A percentile compares a stretch with the other conserved stretches of the same genome.
These are phyloP conservation scores for Thermomucor indicae-seudaticae DNA, from an alignment of 371 early-diverging fungal species.

Conservation along the genomic window DNA sequence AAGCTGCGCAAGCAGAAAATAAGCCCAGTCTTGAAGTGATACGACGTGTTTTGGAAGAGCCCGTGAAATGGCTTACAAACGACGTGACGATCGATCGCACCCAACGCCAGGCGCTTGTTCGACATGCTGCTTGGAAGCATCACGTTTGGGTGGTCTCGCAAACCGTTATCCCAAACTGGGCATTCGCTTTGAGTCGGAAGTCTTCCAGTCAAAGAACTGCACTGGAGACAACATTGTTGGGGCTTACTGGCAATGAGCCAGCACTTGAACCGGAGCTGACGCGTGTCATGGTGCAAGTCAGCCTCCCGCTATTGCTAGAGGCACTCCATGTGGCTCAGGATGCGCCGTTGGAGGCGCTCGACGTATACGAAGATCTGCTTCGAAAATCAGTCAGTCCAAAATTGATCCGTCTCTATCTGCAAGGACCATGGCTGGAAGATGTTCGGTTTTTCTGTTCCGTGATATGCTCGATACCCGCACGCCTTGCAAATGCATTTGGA, in stretches of 20 bases:
- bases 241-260: background rate
- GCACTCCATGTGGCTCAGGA: background rate
- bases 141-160: background rate
- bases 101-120: background rate
- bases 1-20: background rate
- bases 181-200: background rate
- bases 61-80: background rate
- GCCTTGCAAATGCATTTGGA: background rate
- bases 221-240: background rate
- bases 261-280: background rate
- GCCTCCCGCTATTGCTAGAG: background rate
- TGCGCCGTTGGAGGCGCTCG: background rate
- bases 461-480: background rate
- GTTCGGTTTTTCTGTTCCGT: background rate
- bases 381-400: no score
- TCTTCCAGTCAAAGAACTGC: background rate
- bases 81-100: no score
- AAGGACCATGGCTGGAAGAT: background rate
- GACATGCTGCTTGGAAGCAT: background rate
- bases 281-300: background rate
- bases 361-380: background rate
- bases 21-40: background rate
- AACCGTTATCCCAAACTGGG: background rate
- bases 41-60: background rate
- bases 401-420: background rate